Evolutionary conservation across 2,329 filamentous ascomycete genomes (phyloP).

Genomic region (Emericellopsis cladophorae): DNA sequence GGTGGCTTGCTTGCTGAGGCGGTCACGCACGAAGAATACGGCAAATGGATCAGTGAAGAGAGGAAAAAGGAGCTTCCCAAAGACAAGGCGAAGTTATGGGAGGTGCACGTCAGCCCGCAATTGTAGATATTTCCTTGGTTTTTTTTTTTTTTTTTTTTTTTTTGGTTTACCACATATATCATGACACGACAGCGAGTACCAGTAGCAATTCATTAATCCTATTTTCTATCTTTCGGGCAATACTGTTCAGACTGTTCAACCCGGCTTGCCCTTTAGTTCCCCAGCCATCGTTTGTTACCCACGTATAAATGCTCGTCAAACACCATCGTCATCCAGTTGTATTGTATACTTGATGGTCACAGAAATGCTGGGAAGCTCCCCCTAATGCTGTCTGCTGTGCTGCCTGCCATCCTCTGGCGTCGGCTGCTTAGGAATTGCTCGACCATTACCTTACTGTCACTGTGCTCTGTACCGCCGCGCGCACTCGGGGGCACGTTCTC

Average conservation of each 20-base stretch:
- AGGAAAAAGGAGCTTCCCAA: constrained; percentile 16
- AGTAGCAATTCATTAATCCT: too few species aligned
- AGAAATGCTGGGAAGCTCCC: constrained; percentile 18
- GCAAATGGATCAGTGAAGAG: constrained; percentile 23
- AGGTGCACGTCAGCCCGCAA: constrained; percentile 25
- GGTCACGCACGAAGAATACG: constrained; percentile 28
- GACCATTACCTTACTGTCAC: constrained; percentile 37
- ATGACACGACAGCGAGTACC: too few species aligned
- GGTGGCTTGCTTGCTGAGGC: constrained; percentile 31
- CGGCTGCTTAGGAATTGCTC: constrained; percentile 39
- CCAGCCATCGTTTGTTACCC: too few species aligned
- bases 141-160: too few species aligned
- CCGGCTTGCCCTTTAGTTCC: too few species aligned
- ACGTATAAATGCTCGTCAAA: too few species aligned
- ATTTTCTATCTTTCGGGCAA: too few species aligned
- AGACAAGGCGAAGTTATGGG: constrained; percentile 23
- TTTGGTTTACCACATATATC: too few species aligned
- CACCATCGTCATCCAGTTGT: too few species aligned
- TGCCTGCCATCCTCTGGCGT: constrained; percentile 25
- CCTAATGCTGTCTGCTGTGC: constrained; percentile 9
- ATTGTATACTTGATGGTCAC: constrained; percentile 5
- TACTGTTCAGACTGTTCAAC: too few species aligned
- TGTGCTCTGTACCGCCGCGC: constrained; percentile 10
- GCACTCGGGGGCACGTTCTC: background rate
- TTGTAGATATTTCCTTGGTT: background rate